Base-by-base conservation (phyloP, 768 basidiomycete species). In the Phaffia tasmanica region DNA sequence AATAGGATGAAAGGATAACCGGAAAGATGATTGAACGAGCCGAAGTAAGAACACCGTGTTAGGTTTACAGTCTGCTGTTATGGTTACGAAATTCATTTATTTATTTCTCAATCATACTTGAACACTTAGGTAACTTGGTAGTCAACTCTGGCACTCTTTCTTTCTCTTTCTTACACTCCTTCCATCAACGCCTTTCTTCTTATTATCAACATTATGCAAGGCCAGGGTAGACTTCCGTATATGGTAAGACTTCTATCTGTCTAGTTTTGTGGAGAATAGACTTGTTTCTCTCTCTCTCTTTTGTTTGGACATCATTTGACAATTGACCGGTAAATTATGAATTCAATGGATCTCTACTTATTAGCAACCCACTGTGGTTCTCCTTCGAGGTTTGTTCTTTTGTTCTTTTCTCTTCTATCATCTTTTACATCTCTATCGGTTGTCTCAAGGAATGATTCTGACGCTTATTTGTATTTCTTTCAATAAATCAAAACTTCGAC, bases 281-380 rank as follows among this genome's bases (percentile, higher is more conserved):
- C n/a, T 29, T 46, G n/a, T n/a, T n/a, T n/a, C n/a, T n/a, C n/a
- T n/a, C n/a, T n/a, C n/a, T n/a, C n/a, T n/a, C n/a, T 53, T 68
- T 75, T 62, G 8, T 46, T 3, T 21, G 21, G 29, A 42, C 25
- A 71, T 71, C 14, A 27, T 72, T 48, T 65, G 53, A 54, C n/a
- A 23, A 9, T 54, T 42, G 35, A 11, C 35, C 35, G 53, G 29
- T 4, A 5, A 54, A 23, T 54, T 15, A 54, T 29, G 15, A 5
- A 30, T 29, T 54, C 23, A 9, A 54, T 54, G 23, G 53, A 23
- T 53, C 46, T 35, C 23, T 25, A n/a, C 9, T 71, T 64, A 64
- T 30, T 70, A 95, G 92, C 92, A 94, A 93, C 92, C 92, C 14
- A 95, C 92, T 47, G 91, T 97, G 60, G 89, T 97, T 74, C 87